Percentiles rank a stretch among this genome's conserved stretches.
These are phyloP conservation scores for Globisporangium recalcitrans DNA, from an alignment of 352 stramenopile genomes.

Conservation along the genomic window DNA sequence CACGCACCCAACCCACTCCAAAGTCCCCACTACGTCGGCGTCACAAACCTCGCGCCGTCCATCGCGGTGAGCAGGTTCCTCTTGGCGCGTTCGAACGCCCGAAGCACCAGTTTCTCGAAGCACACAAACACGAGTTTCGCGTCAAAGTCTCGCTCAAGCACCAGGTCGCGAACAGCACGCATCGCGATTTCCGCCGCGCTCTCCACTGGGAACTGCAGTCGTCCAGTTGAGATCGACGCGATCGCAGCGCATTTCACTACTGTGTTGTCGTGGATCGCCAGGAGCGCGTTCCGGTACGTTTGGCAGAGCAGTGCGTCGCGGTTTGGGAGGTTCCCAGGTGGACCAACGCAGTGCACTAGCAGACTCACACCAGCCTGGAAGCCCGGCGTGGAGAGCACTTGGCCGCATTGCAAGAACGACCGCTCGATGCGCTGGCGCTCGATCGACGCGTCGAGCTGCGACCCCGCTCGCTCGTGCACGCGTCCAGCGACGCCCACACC, in stretches of 20 bases:
- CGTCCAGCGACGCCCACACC: constrained; percentile 33
- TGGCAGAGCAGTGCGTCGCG: constrained; percentile 33
- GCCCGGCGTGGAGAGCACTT: constrained; percentile 37
- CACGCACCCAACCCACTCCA: neutral
- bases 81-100: constrained; percentile 24
- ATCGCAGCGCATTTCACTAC: constrained; percentile 36
- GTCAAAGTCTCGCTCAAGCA: constrained; percentile 30
- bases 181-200: constrained; percentile 36
- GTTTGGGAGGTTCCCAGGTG: neutral
- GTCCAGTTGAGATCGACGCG: constrained; percentile 54
- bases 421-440: neutral
- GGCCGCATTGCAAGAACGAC: neutral
- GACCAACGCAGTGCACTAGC: constrained; percentile 60
- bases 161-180: constrained; percentile 33
- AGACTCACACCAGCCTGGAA: constrained; percentile 35
- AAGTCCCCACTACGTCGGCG: neutral
- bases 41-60: constrained; percentile 1
- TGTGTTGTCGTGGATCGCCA: constrained; percentile 20
- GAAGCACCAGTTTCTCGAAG: constrained; percentile 32
- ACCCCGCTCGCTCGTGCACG: constrained; percentile 47
- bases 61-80: neutral
- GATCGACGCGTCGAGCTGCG: constrained; percentile 21
- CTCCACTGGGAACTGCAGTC: constrained; percentile 26
- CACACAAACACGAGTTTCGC: constrained; percentile 51
- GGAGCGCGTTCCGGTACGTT: constrained; percentile 47